Percentiles rank a stretch among this genome's conserved stretches.
Conservation (phyloP, 2,329 filamentous ascomycete genomes). For the Ascochyta viciae-villosae region DNA sequence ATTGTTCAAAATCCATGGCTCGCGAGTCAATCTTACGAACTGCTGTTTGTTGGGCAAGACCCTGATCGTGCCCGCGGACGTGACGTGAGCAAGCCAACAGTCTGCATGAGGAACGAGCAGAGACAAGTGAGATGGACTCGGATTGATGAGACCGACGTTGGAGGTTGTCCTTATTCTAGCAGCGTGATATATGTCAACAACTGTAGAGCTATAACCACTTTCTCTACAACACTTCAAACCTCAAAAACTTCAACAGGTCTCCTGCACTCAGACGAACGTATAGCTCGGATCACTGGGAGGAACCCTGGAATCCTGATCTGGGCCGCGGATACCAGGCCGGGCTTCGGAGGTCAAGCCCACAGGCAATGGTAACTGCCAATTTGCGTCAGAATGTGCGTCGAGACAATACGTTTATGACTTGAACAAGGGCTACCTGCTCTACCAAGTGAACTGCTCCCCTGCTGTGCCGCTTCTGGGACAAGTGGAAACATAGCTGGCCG, state of each 20-base stretch:
- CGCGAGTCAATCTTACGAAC: not conserved
- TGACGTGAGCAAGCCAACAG: not conserved
- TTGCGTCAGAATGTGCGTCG: slow-evolving; percentile 3
- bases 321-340: not conserved
- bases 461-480: slow-evolving; percentile 7
- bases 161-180: not conserved
- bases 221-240: too few species aligned
- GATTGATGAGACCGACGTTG: slow-evolving; percentile 1
- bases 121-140: not conserved
- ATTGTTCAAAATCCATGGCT: slow-evolving; percentile 2
- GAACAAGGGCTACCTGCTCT: not conserved
- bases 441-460: not conserved
- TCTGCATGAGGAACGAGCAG: not conserved
- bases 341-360: not conserved
- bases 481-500: not conserved
- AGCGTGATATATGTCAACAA: not conserved
- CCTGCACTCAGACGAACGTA: not conserved
- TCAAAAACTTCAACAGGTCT: not conserved
- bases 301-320: not conserved
- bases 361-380: not conserved
- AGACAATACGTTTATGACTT: not conserved
- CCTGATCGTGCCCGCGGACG: not conserved
- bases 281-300: not conserved
- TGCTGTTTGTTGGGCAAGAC: not conserved
- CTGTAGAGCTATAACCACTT: not conserved